phyloP scores from a whole-genome alignment of 805 yeast genomes.

The Lipomyces japonicus region DNA sequence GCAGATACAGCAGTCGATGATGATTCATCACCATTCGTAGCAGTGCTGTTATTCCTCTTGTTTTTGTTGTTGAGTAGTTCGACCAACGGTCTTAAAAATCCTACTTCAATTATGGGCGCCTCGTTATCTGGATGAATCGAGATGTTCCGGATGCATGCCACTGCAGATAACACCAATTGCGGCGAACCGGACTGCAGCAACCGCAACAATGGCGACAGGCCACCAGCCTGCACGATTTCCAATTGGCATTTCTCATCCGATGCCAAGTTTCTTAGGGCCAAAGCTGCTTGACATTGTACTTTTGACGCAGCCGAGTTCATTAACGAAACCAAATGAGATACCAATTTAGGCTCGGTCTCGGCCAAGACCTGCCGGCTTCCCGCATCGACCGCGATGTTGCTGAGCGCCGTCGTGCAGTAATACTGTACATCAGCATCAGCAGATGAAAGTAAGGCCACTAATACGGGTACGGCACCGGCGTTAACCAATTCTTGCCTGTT shows the following conservation, averaged over 20 bases:
- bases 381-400: constrained; percentile 96
- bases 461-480: constrained; percentile 97
- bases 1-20: no score
- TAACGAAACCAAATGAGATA: constrained; percentile 76
- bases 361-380: constrained; percentile 81
- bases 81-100: constrained; percentile 88
- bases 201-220: constrained; percentile 88
- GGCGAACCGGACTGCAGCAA: constrained; percentile 79
- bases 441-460: constrained; percentile 79
- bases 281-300: constrained; percentile 97
- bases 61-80: constrained; percentile 53
- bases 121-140: constrained; percentile 96
- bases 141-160: constrained; percentile 95
- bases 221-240: constrained; percentile 93
- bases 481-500: constrained; percentile 94
- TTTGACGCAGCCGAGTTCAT: constrained; percentile 93
- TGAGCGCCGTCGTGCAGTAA: constrained; percentile 94
- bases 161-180: constrained; percentile 91
- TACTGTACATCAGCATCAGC: constrained; percentile 96
- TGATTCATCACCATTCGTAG: constrained; percentile 3
- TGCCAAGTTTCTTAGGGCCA: constrained; percentile 92
- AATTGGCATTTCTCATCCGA: constrained; percentile 94
- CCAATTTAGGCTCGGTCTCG: constrained; percentile 88
- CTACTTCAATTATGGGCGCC: constrained; percentile 93
- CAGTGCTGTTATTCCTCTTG: constrained; percentile 52